Base-by-base conservation (phyloP, 2,329 filamentous ascomycete species). In the Xylariaceae sp. region DNA sequence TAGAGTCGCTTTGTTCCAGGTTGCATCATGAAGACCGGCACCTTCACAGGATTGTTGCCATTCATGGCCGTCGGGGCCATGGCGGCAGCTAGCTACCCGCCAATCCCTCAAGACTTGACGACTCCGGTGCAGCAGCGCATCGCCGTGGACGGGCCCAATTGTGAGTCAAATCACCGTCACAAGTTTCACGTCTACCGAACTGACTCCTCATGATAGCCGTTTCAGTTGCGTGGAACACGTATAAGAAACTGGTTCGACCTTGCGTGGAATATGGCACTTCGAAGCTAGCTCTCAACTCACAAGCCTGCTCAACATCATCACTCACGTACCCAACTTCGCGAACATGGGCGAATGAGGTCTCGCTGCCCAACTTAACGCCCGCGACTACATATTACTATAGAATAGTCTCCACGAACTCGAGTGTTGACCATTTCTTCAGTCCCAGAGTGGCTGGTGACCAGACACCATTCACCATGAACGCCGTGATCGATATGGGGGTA, bases 301-400 rank as follows among this genome's bases (percentile, higher is more conserved):
- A 67, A 35, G 59, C 63, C 3, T 79, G 75, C 59, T 72, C 73
- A 1, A 60, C 57, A 12, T 56, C 49, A 3, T 73, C 74, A 0
- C 60, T 64, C 7, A 79, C 75, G 1, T 79, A 79, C 47, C 55
- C 62, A 1, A 72, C 70, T 1, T 78, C 76, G n/a, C 67, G 74
- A 11, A 80, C 76, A 1, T 77, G 66, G 49, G 68, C 67, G 28
- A 73, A 78, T 47, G 61, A 63, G 0, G 76, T 76, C 1, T 63
- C 63, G 2, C 56, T 81, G 26, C 62, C 63, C 0, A 63, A 54
- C 6, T 58, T 81, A 16, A 60, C 58, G 0, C 68, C 77, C 0
- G 74, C 70, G 1, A 78, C 75, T 1, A 77, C 67, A 0, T 81
- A 81, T 57, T 81, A 76, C 63, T 81, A 81, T 64, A 68, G 76